Conservation (phyloP, 345 rosid genomes). For the Murraya koenigii region DNA sequence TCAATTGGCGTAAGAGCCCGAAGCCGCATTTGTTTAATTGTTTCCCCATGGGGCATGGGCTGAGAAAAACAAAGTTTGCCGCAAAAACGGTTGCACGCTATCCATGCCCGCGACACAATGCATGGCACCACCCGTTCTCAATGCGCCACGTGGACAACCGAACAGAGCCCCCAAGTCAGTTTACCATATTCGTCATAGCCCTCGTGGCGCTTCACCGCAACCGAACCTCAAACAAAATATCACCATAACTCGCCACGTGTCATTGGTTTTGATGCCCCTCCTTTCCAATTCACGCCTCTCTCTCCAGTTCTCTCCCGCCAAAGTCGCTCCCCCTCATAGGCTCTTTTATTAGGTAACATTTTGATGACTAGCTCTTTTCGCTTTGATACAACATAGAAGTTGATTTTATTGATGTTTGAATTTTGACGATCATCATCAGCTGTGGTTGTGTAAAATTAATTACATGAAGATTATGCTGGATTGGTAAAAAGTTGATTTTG, state of each 20-base stretch:
- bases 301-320: conserved; percentile 62
- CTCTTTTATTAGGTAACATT: conserved; percentile 2
- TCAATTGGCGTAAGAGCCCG: too few relatives aligned
- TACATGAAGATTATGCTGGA: conserved; percentile 4
- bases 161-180: too few relatives aligned
- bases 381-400: not conserved
- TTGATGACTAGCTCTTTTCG: not conserved
- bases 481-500: not conserved
- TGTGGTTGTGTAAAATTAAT: not conserved
- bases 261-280: not conserved
- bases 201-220: conserved; percentile 2
- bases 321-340: conserved; percentile 40
- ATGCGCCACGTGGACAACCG: not conserved
- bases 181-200: not conserved
- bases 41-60: fast-evolving
- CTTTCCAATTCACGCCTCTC: conserved; percentile 8
- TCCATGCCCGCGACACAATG: not conserved
- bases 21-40: not conserved
- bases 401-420: not conserved
- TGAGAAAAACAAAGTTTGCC: not conserved
- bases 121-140: not conserved
- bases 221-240: not conserved
- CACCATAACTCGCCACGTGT: conserved; percentile 22
- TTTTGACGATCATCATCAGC: not conserved
- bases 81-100: not conserved